Conservation (phyloP, 805 yeast species). For the Candida gorgasii region DNA sequence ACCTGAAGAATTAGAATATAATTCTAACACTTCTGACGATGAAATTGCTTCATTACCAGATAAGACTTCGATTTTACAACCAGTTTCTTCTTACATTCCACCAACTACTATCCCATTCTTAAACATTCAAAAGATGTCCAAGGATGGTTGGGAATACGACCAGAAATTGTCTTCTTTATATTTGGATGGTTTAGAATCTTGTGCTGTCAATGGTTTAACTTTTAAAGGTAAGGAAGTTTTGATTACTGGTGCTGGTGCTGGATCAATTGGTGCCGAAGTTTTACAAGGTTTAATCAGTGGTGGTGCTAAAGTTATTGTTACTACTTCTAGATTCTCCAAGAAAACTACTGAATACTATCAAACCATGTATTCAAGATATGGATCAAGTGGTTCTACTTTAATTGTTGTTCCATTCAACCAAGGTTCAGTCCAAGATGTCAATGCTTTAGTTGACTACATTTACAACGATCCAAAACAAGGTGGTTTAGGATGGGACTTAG, state of each 20-base stretch:
- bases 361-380: constrained; percentile 86
- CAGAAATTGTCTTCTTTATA: constrained; percentile 71
- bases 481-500: constrained; percentile 98
- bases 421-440: constrained; percentile 93
- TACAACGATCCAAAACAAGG: constrained; percentile 81
- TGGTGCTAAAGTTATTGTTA: constrained; percentile 96
- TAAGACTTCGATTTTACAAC: constrained; percentile 64
- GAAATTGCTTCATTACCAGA: constrained; percentile 86
- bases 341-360: constrained; percentile 95
- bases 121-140: constrained; percentile 79
- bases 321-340: constrained; percentile 94
- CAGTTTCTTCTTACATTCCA: constrained; percentile 73
- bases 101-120: constrained; percentile 91
- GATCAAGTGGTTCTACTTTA: constrained; percentile 88
- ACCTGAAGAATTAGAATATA: constrained; percentile 21
- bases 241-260: constrained; percentile 98
- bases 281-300: constrained; percentile 93
- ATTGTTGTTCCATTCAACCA: constrained; percentile 98
- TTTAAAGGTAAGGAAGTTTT: constrained; percentile 86
- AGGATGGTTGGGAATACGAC: constrained; percentile 85
- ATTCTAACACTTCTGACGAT: constrained; percentile 57
- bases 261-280: constrained; percentile 97
- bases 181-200: constrained; percentile 88
- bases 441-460: constrained; percentile 79
- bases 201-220: constrained; percentile 92